Evolutionary conservation across 2,329 filamentous ascomycete genomes (phyloP).

Genomic region (Shiraia sp.): DNA sequence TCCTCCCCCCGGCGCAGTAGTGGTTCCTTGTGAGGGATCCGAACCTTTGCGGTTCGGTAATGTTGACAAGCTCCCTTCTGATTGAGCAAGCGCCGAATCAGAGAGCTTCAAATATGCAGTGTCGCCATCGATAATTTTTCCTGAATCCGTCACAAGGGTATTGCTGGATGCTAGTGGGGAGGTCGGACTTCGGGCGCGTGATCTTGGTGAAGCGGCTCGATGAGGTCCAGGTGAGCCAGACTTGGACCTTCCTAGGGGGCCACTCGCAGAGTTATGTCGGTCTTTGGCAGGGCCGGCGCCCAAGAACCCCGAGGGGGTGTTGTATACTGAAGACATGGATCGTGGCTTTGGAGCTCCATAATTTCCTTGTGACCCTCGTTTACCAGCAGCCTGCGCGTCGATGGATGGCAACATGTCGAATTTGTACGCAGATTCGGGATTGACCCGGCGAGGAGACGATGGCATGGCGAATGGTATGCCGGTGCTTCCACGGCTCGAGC

Average conservation of each 20-base stretch:
- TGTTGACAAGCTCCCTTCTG: constrained; percentile 65
- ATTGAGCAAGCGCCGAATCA: constrained; percentile 68
- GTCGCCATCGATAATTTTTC: constrained; percentile 67
- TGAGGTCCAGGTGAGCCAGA: constrained; percentile 45
- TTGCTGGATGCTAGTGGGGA: constrained; percentile 46
- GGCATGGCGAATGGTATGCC: constrained; percentile 35
- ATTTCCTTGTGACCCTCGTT: constrained; percentile 49
- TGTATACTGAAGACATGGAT: constrained; percentile 52
- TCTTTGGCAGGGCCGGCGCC: constrained; percentile 28
- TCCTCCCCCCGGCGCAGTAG: constrained; percentile 52
- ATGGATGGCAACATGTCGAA: constrained; percentile 53
- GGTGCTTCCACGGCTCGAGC: constrained; percentile 37
- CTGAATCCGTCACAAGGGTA: constrained; percentile 62
- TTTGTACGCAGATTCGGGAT: constrained; percentile 48
- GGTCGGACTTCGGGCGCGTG: constrained; percentile 53
- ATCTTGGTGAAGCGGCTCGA: constrained; percentile 44
- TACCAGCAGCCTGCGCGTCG: constrained; percentile 47
- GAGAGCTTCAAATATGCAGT: constrained; percentile 73
- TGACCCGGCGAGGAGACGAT: constrained; percentile 39
- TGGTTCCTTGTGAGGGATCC: constrained; percentile 44
- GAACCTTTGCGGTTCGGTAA: constrained; percentile 57
- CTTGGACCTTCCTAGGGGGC: constrained; percentile 42
- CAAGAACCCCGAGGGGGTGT: constrained; percentile 28
- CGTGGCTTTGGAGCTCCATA: constrained; percentile 45
- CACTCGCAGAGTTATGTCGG: constrained; percentile 46